phyloP scores from a whole-genome alignment of 2,329 filamentous ascomycete species.

The Purpureocillium lavendulum region DNA sequence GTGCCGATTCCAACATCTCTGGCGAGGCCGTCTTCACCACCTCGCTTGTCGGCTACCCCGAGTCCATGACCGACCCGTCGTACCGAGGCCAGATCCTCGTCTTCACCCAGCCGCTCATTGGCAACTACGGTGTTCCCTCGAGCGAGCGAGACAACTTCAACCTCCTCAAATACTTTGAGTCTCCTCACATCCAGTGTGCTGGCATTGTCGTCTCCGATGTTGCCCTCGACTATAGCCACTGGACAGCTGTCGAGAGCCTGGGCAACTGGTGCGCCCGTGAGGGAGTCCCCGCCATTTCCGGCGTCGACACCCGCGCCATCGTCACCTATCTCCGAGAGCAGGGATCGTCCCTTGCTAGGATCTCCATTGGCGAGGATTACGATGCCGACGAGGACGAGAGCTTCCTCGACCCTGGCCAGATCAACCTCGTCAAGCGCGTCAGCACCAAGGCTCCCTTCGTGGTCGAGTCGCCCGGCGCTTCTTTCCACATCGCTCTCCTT shows the following conservation, averaged over 20 bases:
- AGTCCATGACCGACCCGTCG: constrained; percentile 83
- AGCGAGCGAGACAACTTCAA: constrained; percentile 77
- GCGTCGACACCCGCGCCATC: constrained; percentile 93
- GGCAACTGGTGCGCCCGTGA: constrained; percentile 93
- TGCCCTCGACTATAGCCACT: constrained; percentile 91
- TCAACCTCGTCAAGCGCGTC: constrained; percentile 92
- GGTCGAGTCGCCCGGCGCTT: constrained; percentile 73
- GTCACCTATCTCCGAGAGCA: constrained; percentile 94
- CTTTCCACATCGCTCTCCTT: constrained; percentile 86
- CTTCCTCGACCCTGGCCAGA: constrained; percentile 89
- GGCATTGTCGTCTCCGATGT: constrained; percentile 95
- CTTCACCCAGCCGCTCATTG: constrained; percentile 95
- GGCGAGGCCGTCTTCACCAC: constrained; percentile 99
- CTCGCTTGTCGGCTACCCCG: constrained; percentile 93
- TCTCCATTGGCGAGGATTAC: constrained; percentile 94
- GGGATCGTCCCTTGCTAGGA: constrained; percentile 89
- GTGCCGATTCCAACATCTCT: constrained; percentile 92
- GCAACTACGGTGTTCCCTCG: constrained; percentile 96
- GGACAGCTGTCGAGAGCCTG: constrained; percentile 94
- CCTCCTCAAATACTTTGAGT: constrained; percentile 96
- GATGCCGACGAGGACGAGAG: constrained; percentile 97
- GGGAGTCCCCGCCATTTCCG: constrained; percentile 91
- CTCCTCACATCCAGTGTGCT: constrained; percentile 91
- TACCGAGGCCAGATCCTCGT: constrained; percentile 94
- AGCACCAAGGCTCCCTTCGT: constrained; percentile 98